Percentiles rank a stretch among this genome's conserved stretches.
Evolutionary conservation across 2,329 filamentous ascomycete species (phyloP).

Genomic region (Epichloe glyceriae): DNA sequence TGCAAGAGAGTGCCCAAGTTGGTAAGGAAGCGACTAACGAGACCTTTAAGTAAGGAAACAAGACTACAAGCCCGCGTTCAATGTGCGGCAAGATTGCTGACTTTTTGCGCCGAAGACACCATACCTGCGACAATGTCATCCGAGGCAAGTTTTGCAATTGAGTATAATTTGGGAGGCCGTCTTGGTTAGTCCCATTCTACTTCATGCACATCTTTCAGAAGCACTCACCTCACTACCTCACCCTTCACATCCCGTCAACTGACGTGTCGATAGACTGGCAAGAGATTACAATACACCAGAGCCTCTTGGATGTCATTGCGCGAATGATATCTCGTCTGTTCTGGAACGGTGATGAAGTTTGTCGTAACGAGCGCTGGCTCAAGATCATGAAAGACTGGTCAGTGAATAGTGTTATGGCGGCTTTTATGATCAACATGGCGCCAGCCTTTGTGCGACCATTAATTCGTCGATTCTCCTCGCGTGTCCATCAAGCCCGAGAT

Average conservation of each 20-base stretch:
- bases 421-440: slow-evolving; percentile 7
- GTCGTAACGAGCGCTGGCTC: slow-evolving; percentile 5
- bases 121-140: slow-evolving; percentile 5
- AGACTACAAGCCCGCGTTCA: not conserved
- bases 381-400: slow-evolving; percentile 7
- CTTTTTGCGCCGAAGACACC: not conserved
- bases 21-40: slow-evolving; percentile 7
- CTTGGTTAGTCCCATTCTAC: not conserved
- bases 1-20: slow-evolving; percentile 5
- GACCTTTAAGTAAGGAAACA: slow-evolving; percentile 3
- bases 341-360: slow-evolving; percentile 7
- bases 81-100: not conserved
- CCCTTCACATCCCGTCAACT: not conserved
- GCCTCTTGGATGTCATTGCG: slow-evolving; percentile 5
- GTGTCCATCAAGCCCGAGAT: slow-evolving; percentile 3
- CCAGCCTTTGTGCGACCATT: slow-evolving; percentile 4
- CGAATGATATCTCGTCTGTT: slow-evolving; percentile 7
- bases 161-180: slow-evolving; percentile 2
- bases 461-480: slow-evolving; percentile 4
- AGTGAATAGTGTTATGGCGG: slow-evolving; percentile 6
- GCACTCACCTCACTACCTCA: too few species aligned
- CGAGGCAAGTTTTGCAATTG: slow-evolving; percentile 6
- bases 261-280: slow-evolving; percentile 4
- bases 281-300: slow-evolving; percentile 2
- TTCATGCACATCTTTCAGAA: too few species aligned